Evolutionary conservation across 805 yeast species (phyloP).

Genomic region (Zygoascus tannicola): DNA sequence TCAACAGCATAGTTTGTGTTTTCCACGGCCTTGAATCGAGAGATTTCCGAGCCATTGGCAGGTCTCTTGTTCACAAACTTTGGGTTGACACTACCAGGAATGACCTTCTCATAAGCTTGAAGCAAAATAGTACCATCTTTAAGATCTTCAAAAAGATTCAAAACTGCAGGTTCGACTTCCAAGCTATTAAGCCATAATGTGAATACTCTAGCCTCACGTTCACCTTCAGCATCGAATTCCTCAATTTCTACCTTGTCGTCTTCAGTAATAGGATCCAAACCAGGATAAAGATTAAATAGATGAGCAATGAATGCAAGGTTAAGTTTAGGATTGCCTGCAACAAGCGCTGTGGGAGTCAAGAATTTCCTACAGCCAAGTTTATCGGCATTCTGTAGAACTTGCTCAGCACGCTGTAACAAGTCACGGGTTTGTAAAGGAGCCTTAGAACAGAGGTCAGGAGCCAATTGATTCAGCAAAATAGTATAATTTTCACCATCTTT

Average conservation of each 20-base stretch:
- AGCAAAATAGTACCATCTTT: constrained; percentile 84
- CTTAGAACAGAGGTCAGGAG: constrained; percentile 71
- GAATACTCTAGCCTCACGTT: constrained; percentile 97
- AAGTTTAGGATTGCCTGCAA: constrained; percentile 92
- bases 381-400: constrained; percentile 79
- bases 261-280: constrained; percentile 82
- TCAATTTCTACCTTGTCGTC: constrained; percentile 94
- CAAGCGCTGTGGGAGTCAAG: constrained; percentile 85
- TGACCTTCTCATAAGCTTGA: constrained; percentile 91
- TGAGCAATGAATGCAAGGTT: constrained; percentile 97
- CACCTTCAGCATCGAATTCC: constrained; percentile 98
- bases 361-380: constrained; percentile 88
- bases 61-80: constrained; percentile 80
- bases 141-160: constrained; percentile 83
- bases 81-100: constrained; percentile 82
- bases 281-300: constrained; percentile 92
- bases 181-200: constrained; percentile 95
- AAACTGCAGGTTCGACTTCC: constrained; percentile 93
- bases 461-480: constrained; percentile 76
- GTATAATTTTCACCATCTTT: constrained; percentile 95
- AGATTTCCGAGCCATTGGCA: constrained; percentile 57
- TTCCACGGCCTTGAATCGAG: constrained; percentile 91
- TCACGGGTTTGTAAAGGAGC: constrained; percentile 75
- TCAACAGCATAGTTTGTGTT: constrained; percentile 98
- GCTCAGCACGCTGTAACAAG: constrained; percentile 74